phyloP scores from a whole-genome alignment of 768 basidiomycete species.

The Strobilomyces confusus region DNA sequence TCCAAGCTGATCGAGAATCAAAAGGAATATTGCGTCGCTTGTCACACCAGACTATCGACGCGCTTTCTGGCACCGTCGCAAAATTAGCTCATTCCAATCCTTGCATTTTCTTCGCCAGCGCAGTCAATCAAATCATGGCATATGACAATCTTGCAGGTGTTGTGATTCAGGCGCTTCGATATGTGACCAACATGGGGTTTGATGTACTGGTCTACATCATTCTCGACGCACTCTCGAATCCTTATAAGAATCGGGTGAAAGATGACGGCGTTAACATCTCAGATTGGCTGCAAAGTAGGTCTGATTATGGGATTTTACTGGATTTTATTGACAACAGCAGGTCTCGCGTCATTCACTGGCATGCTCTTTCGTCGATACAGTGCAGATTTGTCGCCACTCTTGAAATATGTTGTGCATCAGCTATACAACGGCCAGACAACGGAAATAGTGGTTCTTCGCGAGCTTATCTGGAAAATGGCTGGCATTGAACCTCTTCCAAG shows the following conservation, averaged over 20 bases:
- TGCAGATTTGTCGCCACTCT: conserved; percentile 75
- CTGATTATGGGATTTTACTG: neutral
- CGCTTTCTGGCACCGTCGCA: conserved; percentile 82
- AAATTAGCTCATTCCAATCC: conserved; percentile 96
- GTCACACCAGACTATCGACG: conserved; percentile 77
- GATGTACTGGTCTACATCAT: conserved; percentile 89
- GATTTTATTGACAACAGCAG: conserved; percentile 39
- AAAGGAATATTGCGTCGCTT: conserved; percentile 88
- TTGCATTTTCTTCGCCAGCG: conserved; percentile 82
- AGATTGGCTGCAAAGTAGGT: conserved; percentile 90
- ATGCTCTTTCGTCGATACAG: conserved; percentile 86
- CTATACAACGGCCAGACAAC: conserved; percentile 77
- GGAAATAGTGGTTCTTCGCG: conserved; percentile 88
- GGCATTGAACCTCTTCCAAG: conserved; percentile 89
- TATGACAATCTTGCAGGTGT: conserved; percentile 92
- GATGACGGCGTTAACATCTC: conserved; percentile 88
- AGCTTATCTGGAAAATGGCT: conserved; percentile 93
- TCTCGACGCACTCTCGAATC: conserved; percentile 83
- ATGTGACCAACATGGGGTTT: conserved; percentile 89
- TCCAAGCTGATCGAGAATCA: conserved; percentile 82
- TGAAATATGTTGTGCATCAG: conserved; percentile 91
- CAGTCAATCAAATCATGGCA: conserved; percentile 91
- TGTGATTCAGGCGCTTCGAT: conserved; percentile 84
- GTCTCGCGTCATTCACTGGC: conserved; percentile 89
- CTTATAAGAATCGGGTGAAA: conserved; percentile 77